Conservation (phyloP, 768 basidiomycete species). For the Boletus sp. region DNA sequence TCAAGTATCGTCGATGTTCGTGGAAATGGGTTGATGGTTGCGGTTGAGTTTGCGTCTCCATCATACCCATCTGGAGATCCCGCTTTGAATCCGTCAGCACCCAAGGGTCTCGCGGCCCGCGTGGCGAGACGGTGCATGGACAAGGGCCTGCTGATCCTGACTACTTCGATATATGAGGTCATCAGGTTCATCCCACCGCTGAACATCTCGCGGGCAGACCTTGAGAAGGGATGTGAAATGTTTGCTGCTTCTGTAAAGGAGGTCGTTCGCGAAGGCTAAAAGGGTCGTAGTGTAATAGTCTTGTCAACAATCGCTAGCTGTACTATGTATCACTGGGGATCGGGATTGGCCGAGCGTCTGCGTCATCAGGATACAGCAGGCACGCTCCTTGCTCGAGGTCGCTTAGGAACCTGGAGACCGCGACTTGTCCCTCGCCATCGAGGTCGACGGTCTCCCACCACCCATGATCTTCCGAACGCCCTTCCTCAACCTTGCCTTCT, state of each 20-base stretch:
- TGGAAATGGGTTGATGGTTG: constrained; percentile 88
- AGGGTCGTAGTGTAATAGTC: neutral
- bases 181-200: constrained; percentile 92
- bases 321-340: neutral
- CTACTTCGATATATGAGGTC: constrained; percentile 86
- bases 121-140: constrained; percentile 81
- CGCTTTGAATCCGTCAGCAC: constrained; percentile 34
- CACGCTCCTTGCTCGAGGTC: constrained; percentile 12
- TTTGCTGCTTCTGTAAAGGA: constrained; percentile 72
- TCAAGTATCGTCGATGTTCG: constrained; percentile 81
- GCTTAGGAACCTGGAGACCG: neutral
- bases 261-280: constrained; percentile 47
- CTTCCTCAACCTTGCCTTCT: constrained; percentile 2
- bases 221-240: constrained; percentile 64
- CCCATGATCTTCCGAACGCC: constrained; percentile 17
- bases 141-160: constrained; percentile 82
- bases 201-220: constrained; percentile 73
- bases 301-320: no score
- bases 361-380: neutral
- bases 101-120: constrained; percentile 59
- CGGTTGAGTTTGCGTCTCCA: constrained; percentile 72
- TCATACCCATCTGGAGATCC: constrained; percentile 53
- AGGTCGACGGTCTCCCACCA: constrained; percentile 4
- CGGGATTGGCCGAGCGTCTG: constrained; percentile 8
- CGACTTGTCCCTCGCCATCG: constrained; percentile 11